These are phyloP conservation scores for Penicillium sp. DNA, from an alignment of 2,329 filamentous ascomycete species.

Conservation along the genomic window DNA sequence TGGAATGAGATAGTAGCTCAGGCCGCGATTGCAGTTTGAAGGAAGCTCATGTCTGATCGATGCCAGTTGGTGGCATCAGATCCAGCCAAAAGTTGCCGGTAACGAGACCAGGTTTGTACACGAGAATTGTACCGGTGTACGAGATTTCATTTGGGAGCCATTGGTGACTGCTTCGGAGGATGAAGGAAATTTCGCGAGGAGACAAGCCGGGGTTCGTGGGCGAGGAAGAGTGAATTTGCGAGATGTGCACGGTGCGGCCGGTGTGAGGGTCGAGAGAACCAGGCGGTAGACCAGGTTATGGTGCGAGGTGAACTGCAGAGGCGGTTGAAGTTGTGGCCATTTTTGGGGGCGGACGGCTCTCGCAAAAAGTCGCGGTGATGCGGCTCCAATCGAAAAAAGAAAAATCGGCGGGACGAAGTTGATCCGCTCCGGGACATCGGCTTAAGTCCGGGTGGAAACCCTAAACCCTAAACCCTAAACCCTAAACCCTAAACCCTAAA, in stretches of 20 bases:
- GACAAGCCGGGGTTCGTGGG: constrained; percentile 84
- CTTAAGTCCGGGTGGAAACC: constrained; percentile 27
- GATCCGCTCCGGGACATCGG: constrained; percentile 26
- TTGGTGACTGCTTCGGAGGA: constrained; percentile 94
- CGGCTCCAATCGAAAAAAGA: constrained; percentile 25
- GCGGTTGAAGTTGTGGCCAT: constrained; percentile 47
- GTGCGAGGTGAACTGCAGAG: constrained; percentile 77
- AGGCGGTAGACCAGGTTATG: constrained; percentile 79
- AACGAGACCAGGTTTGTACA: constrained; percentile 89
- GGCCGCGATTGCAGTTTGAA: constrained; percentile 70
- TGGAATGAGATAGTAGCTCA: constrained; percentile 89
- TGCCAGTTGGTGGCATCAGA: constrained; percentile 68
- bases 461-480: no score
- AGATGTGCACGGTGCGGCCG: constrained; percentile 84
- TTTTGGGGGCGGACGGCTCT: constrained; percentile 15
- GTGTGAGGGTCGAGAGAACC: constrained; percentile 86
- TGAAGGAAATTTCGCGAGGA: constrained; percentile 87
- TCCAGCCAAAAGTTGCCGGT: constrained; percentile 76
- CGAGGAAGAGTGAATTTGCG: constrained; percentile 85
- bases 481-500: no score
- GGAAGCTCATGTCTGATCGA: constrained; percentile 80
- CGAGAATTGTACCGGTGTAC: constrained; percentile 88
- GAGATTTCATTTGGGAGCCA: constrained; percentile 94
- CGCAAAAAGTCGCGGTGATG: constrained; percentile 10
- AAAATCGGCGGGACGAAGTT: constrained; percentile 33